These are phyloP conservation scores for Phyllosticta citriasiana DNA, from an alignment of 2,329 filamentous ascomycete genomes.

Conservation along the genomic window DNA sequence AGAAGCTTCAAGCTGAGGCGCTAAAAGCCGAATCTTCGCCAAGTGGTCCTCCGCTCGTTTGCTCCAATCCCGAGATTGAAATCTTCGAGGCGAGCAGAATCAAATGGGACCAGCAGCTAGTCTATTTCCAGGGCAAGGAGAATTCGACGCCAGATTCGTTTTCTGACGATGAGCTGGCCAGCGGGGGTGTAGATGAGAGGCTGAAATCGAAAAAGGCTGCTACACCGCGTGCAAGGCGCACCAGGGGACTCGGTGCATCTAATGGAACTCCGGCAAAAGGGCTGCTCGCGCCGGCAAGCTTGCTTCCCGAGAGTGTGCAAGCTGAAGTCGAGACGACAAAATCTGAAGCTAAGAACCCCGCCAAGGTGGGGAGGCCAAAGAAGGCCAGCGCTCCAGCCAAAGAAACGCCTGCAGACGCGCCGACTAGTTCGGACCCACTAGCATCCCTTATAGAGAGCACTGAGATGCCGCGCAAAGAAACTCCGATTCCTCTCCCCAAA, in stretches of 20 bases:
- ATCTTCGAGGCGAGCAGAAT: slow-evolving; percentile 15
- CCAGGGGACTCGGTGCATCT: slow-evolving; percentile 22
- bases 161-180: slow-evolving; percentile 2
- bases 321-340: neutral
- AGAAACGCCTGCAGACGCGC: neutral
- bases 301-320: slow-evolving; percentile 17
- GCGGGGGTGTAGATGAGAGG: slow-evolving; percentile 12
- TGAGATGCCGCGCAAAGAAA: neutral
- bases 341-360: neutral
- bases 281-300: slow-evolving; percentile 12
- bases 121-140: slow-evolving; percentile 33
- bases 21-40: slow-evolving; percentile 5
- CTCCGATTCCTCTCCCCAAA: neutral
- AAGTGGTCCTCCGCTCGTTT: neutral
- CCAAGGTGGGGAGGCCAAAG: neutral
- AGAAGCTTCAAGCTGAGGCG: slow-evolving; percentile 29
- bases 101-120: slow-evolving; percentile 38
- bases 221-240: slow-evolving; percentile 24
- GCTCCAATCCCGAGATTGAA: slow-evolving; percentile 5
- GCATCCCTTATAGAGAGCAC: neutral
- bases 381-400: neutral
- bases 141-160: neutral
- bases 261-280: slow-evolving; percentile 31
- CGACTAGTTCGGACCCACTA: neutral
- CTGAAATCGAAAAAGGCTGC: slow-evolving; percentile 18